Percentiles rank a stretch among this genome's conserved stretches.
Conservation (phyloP, 176 grass and related monocot genomes). For the Triticum dicoccoides region DNA sequence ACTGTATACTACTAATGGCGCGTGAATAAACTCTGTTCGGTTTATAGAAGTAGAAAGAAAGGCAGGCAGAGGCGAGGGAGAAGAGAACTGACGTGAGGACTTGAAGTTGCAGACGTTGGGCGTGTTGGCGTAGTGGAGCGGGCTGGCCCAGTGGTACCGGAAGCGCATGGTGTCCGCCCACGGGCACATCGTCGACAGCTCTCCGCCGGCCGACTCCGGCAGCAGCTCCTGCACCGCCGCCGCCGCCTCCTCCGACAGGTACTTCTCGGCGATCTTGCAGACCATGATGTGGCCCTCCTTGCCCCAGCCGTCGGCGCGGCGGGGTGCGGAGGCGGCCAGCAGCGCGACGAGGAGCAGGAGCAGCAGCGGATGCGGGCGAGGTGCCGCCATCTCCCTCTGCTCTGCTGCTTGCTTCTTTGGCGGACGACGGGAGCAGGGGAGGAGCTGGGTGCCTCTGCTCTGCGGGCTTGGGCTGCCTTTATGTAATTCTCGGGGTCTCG, state of each 20-base stretch:
- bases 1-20: no score
- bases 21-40: no score
- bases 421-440: background rate
- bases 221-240: conserved; percentile 66
- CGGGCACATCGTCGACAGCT: conserved; percentile 76
- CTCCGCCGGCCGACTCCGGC: conserved; percentile 59
- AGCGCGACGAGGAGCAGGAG: conserved; percentile 32
- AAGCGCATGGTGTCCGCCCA: conserved; percentile 73
- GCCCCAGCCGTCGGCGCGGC: conserved; percentile 54
- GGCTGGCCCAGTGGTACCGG: conserved; percentile 70
- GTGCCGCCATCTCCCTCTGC: background rate
- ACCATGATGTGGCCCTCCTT: conserved; percentile 95
- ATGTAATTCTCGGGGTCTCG: background rate
- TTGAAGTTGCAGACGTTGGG: conserved; percentile 78
- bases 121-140: conserved; percentile 85
- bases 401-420: background rate
- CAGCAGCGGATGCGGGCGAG: conserved; percentile 8
- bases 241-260: conserved; percentile 63
- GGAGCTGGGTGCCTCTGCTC: background rate
- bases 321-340: conserved; percentile 8
- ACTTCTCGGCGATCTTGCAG: conserved; percentile 84
- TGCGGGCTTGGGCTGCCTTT: background rate
- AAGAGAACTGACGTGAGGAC: conserved; percentile 42
- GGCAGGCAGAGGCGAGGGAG: background rate
- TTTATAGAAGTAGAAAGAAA: no score